phyloP scores from a whole-genome alignment of 2,329 filamentous ascomycete species.

The Cladosporium sp. region DNA sequence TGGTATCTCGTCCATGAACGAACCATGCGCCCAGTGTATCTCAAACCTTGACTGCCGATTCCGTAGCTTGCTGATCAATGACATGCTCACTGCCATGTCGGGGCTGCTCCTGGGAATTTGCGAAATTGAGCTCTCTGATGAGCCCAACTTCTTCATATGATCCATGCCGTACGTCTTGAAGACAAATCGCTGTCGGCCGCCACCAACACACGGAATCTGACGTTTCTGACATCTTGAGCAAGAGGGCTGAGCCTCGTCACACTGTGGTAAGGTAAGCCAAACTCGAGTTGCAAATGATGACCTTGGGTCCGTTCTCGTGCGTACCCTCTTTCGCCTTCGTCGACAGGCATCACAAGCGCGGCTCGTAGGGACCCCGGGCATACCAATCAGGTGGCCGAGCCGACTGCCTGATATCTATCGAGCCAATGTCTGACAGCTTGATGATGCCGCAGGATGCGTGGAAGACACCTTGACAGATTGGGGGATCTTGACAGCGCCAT shows the following conservation, averaged over 20 bases:
- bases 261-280: neutral
- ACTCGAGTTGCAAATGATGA: neutral
- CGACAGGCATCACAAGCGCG: neutral
- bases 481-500: too few relatives aligned
- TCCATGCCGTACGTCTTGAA: neutral
- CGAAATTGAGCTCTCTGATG: neutral
- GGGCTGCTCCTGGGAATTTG: neutral
- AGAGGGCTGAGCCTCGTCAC: neutral
- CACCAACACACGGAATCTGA: neutral
- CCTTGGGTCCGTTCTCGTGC: neutral
- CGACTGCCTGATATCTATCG: neutral
- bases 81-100: neutral
- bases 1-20: neutral
- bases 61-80: neutral
- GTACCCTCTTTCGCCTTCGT: neutral
- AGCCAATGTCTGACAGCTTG: neutral
- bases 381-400: neutral
- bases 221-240: neutral
- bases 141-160: neutral
- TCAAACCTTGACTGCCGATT: neutral
- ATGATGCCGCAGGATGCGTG: neutral
- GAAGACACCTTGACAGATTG: too few relatives aligned
- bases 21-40: neutral
- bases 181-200: neutral
- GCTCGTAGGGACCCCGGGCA: neutral